Percentiles rank a stretch among this genome's conserved stretches.
phyloP scores from a whole-genome alignment of 2,329 filamentous ascomycete genomes.

The Remersonia thermophila region DNA sequence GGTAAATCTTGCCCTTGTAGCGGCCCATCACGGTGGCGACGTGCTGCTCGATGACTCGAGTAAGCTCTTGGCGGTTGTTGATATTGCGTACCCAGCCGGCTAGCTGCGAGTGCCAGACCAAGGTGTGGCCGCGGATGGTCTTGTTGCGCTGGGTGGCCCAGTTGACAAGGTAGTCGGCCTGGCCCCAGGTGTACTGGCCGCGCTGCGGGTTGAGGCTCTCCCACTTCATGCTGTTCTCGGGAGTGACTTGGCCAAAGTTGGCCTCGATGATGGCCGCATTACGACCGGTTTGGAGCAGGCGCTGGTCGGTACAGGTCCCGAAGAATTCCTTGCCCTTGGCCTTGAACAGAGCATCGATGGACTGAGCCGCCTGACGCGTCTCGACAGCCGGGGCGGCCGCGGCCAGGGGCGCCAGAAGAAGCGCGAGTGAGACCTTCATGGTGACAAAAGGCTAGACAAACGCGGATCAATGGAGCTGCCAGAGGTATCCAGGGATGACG shows the following conservation, averaged over 20 bases:
- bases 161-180: constrained; percentile 47
- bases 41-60: constrained; percentile 45
- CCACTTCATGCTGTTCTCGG: constrained; percentile 64
- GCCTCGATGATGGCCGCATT: constrained; percentile 45
- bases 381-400: constrained; percentile 23
- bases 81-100: constrained; percentile 47
- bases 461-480: no score
- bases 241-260: constrained; percentile 52
- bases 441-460: constrained; percentile 2
- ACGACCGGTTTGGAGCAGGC: constrained; percentile 34
- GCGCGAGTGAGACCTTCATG: constrained; percentile 23
- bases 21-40: constrained; percentile 43
- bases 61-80: constrained; percentile 38
- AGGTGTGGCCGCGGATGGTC: constrained; percentile 52
- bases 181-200: constrained; percentile 41
- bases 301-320: constrained; percentile 45
- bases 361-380: constrained; percentile 29
- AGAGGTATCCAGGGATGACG: no score
- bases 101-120: constrained; percentile 52
- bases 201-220: constrained; percentile 38
- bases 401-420: constrained; percentile 27
- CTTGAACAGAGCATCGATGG: constrained; percentile 44
- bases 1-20: constrained; percentile 52
- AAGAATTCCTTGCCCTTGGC: constrained; percentile 54
- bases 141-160: constrained; percentile 45